Percentiles rank a stretch among this genome's conserved stretches.
phyloP scores from a whole-genome alignment of 2,329 filamentous ascomycete genomes.

The Aspergillus tamarii region DNA sequence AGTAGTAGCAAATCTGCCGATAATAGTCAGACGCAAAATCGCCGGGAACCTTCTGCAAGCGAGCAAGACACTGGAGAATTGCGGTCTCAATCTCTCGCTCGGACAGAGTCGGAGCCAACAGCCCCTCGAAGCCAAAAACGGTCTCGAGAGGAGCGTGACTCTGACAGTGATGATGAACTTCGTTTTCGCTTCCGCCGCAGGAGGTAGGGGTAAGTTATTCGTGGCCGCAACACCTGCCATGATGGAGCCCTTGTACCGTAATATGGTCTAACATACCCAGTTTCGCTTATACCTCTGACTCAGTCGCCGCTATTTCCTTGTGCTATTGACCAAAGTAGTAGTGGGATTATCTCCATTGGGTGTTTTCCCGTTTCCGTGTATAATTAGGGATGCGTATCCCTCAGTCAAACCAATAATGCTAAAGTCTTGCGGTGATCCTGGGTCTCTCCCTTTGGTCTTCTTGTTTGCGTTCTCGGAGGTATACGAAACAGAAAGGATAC shows the following conservation, averaged over 20 bases:
- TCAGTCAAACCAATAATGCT: neutral
- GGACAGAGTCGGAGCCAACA: constrained; percentile 10
- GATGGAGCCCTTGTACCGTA: neutral
- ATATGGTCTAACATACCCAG: neutral
- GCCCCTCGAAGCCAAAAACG: constrained; percentile 35
- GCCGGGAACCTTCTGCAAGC: constrained; percentile 12
- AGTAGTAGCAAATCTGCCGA: constrained; percentile 38
- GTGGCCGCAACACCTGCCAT: neutral
- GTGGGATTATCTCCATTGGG: neutral
- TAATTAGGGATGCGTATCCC: neutral
- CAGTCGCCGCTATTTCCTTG: neutral
- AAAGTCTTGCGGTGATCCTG: neutral
- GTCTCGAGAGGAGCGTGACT: constrained; percentile 45
- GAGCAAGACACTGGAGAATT: constrained; percentile 5
- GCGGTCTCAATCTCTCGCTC: constrained; percentile 16
- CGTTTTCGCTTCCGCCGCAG: constrained; percentile 59
- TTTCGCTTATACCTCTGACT: neutral
- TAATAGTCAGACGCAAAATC: constrained; percentile 26
- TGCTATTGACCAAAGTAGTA: neutral
- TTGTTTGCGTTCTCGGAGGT: neutral
- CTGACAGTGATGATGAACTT: constrained; percentile 61
- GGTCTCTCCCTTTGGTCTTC: neutral
- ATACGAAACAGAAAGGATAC: neutral
- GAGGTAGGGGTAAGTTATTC: constrained; percentile 23
- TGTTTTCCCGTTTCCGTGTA: neutral